These are phyloP conservation scores for Metarhizium anisopliae DNA, from an alignment of 2,329 filamentous ascomycete genomes.

Conservation along the genomic window DNA sequence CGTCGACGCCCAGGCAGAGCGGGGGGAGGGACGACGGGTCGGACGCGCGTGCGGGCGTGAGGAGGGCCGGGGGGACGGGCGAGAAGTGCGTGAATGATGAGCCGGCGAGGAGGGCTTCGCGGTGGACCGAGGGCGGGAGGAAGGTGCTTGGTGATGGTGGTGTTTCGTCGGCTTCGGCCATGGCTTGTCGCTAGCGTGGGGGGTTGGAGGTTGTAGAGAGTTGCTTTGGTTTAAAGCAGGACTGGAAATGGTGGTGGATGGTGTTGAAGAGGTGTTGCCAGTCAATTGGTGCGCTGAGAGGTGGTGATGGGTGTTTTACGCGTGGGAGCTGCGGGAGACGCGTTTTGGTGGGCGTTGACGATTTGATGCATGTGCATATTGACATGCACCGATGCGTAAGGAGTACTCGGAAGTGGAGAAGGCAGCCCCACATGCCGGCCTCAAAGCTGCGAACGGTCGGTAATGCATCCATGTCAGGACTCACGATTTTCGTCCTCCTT, in stretches of 20 bases:
- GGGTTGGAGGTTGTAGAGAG: background rate
- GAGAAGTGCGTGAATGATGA: conserved; percentile 66
- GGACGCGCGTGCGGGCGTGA: conserved; percentile 26
- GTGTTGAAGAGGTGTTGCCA: background rate
- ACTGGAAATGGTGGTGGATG: background rate
- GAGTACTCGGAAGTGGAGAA: no score
- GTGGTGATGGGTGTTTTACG: background rate
- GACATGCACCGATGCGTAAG: no score
- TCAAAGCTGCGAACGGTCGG: no score
- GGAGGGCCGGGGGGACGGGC: conserved; percentile 53
- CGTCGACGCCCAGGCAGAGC: conserved; percentile 82
- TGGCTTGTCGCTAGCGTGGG: background rate
- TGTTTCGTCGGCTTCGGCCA: conserved; percentile 8
- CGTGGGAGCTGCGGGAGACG: conserved; percentile 8
- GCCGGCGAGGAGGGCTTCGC: conserved; percentile 47
- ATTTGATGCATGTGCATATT: no score
- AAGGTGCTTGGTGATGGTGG: conserved; percentile 27
- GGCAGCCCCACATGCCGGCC: no score
- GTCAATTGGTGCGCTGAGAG: conserved; percentile 1
- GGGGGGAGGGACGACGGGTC: conserved; percentile 25
- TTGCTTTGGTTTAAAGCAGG: background rate
- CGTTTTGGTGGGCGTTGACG: conserved; percentile 2
- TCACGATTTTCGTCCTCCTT: no score
- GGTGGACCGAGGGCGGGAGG: conserved; percentile 61
- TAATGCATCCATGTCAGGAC: no score